Evolutionary conservation across 768 basidiomycete species (phyloP).

Genomic region (Mycena galopus): DNA sequence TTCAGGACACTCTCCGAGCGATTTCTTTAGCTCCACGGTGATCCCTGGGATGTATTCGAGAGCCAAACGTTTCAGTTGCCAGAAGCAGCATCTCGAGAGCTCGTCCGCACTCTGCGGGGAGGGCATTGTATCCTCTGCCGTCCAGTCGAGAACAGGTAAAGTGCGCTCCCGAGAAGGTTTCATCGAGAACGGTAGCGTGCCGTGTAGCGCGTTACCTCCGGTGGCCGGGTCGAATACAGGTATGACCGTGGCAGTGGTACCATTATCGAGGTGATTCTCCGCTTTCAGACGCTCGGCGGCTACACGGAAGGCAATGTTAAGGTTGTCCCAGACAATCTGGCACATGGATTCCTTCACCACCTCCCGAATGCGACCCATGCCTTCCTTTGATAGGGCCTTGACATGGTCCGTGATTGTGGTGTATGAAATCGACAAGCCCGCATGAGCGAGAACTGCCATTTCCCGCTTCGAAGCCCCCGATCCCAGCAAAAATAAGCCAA

Average conservation of each 20-base stretch:
- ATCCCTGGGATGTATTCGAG: constrained; percentile 15
- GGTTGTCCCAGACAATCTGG: constrained; percentile 46
- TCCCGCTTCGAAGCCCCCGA: constrained; percentile 16
- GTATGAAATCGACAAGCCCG: constrained; percentile 26
- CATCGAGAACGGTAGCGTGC: constrained; percentile 15
- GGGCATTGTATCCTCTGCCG: constrained; percentile 3
- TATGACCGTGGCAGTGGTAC: constrained; percentile 14
- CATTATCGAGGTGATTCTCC: neutral
- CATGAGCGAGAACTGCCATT: constrained; percentile 30
- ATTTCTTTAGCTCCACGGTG: constrained; percentile 9
- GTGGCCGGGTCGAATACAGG: constrained; percentile 31
- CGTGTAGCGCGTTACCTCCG: constrained; percentile 27
- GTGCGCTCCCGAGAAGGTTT: constrained; percentile 16
- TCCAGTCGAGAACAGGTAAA: constrained; percentile 2
- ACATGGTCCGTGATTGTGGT: neutral
- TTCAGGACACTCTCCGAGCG: constrained; percentile 8
- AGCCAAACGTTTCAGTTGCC: constrained; percentile 22
- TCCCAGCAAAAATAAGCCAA: constrained; percentile 31
- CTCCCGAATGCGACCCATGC: constrained; percentile 7
- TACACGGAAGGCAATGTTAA: neutral
- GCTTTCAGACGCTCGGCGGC: neutral
- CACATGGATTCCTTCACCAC: constrained; percentile 14
- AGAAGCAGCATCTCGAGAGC: neutral
- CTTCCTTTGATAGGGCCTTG: constrained; percentile 8
- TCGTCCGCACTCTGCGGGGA: neutral